phyloP scores from a whole-genome alignment of 2,329 filamentous ascomycete genomes.

The Cercospora citrullina region DNA sequence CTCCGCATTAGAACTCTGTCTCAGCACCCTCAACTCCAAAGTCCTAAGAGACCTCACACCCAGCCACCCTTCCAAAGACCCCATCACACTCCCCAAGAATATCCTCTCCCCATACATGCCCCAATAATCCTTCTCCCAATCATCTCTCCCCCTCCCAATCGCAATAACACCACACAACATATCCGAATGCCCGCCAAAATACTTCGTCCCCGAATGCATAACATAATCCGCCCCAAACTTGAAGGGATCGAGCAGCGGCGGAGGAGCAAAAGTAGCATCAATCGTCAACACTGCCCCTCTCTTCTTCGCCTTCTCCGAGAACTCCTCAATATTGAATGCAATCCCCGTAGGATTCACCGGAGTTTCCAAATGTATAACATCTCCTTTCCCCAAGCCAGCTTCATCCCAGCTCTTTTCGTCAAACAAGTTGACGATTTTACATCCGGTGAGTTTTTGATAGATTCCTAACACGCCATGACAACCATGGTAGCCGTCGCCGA shows the following conservation, averaged over 20 bases:
- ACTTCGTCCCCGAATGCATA: conserved; percentile 94
- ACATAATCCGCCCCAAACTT: conserved; percentile 76
- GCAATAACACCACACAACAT: conserved; percentile 84
- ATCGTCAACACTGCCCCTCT: conserved; percentile 76
- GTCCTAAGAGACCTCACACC: conserved; percentile 84
- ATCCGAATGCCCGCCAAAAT: conserved; percentile 93
- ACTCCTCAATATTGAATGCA: conserved; percentile 70
- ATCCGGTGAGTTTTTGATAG: conserved; percentile 71
- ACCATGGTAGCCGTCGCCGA: conserved; percentile 87
- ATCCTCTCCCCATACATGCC: conserved; percentile 67
- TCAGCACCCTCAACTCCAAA: conserved; percentile 74
- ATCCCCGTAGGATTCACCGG: conserved; percentile 88
- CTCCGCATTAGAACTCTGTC: conserved; percentile 71
- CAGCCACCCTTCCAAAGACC: conserved; percentile 87
- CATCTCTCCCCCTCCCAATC: conserved; percentile 50
- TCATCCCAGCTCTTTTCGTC: conserved; percentile 54
- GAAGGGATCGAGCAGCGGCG: conserved; percentile 85
- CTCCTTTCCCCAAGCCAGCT: conserved; percentile 68
- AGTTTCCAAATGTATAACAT: conserved; percentile 89
- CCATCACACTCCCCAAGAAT: conserved; percentile 81
- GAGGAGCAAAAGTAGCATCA: conserved; percentile 90
- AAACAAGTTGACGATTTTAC: conserved; percentile 68
- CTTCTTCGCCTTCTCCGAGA: conserved; percentile 69
- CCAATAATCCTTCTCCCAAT: conserved; percentile 55
- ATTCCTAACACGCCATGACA: conserved; percentile 82